phyloP scores from a whole-genome alignment of 2,329 filamentous ascomycete species.

The Tolypocladium tundrense region DNA sequence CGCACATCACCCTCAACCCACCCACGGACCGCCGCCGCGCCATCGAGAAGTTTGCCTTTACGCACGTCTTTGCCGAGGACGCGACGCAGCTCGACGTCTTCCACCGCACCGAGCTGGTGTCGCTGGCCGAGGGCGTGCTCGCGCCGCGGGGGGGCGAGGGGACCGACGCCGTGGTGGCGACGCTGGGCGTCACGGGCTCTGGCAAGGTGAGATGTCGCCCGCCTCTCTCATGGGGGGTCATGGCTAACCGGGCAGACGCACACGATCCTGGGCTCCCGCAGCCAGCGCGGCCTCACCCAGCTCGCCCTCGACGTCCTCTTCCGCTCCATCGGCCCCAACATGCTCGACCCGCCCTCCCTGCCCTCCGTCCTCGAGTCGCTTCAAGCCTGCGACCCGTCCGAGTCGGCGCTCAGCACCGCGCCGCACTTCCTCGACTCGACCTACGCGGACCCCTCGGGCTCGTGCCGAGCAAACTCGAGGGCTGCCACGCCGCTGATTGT shows the following conservation, averaged over 20 bases:
- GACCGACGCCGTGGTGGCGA: constrained; percentile 82
- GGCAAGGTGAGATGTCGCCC: constrained; percentile 60
- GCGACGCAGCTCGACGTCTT: constrained; percentile 82
- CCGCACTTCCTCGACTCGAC: constrained; percentile 68
- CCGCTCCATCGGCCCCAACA: constrained; percentile 62
- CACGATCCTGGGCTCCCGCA: constrained; percentile 83
- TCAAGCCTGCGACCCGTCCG: constrained; percentile 66
- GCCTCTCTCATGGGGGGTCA: neutral
- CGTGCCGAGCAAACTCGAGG: constrained; percentile 51
- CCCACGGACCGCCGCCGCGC: constrained; percentile 79
- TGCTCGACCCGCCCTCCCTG: constrained; percentile 51
- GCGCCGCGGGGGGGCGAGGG: constrained; percentile 63
- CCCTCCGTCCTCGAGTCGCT: constrained; percentile 62
- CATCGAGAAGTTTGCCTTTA: constrained; percentile 91
- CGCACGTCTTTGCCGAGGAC: constrained; percentile 81
- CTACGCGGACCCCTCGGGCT: constrained; percentile 53
- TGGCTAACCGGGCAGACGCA: constrained; percentile 55
- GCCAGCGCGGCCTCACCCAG: constrained; percentile 82
- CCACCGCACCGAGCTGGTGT: constrained; percentile 62
- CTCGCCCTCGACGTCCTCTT: constrained; percentile 86
- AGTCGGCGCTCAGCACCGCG: constrained; percentile 67
- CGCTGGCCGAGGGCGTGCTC: constrained; percentile 72
- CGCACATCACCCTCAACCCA: constrained; percentile 68
- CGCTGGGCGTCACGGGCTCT: constrained; percentile 86
- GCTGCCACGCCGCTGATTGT: constrained; percentile 61